These are phyloP conservation scores for Bromus sterilis DNA, from an alignment of 176 grass and related monocot genomes.

Conservation along the genomic window DNA sequence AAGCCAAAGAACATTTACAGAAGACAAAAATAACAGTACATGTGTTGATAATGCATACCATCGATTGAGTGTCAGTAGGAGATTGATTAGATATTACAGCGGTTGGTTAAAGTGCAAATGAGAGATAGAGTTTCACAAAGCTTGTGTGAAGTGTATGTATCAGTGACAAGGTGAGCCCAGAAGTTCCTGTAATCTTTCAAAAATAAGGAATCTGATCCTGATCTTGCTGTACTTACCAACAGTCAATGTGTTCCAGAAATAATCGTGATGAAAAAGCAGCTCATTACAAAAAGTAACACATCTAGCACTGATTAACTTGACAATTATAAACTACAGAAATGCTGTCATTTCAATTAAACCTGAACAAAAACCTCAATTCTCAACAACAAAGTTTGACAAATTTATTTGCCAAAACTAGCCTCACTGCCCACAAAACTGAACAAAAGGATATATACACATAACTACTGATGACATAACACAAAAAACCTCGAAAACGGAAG, in stretches of 20 bases:
- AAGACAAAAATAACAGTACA: conserved; percentile 14
- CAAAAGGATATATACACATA: conserved; percentile 28
- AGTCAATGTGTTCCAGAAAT: background rate
- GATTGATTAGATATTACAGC: background rate
- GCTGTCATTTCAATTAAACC: background rate
- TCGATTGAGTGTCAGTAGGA: background rate
- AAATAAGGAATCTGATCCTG: too few species aligned
- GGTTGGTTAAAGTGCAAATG: background rate
- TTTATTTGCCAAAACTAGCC: conserved; percentile 26
- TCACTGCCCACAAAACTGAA: background rate
- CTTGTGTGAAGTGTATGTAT: background rate
- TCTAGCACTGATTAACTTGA: background rate
- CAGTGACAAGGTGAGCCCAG: background rate
- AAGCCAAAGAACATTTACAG: conserved; percentile 32
- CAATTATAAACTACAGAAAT: background rate
- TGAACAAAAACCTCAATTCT: background rate
- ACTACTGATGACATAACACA: background rate
- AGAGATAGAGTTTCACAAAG: background rate
- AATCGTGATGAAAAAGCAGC: background rate
- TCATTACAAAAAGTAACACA: background rate
- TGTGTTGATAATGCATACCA: background rate
- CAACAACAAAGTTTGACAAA: conserved; percentile 9
- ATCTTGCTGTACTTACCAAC: background rate
- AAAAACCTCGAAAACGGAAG: background rate
- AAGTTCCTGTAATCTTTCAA: background rate